Percentiles rank a stretch among this genome's conserved stretches.
Conservation (phyloP, 2,329 filamentous ascomycete genomes). For the Orbilia ellipsospora region DNA sequence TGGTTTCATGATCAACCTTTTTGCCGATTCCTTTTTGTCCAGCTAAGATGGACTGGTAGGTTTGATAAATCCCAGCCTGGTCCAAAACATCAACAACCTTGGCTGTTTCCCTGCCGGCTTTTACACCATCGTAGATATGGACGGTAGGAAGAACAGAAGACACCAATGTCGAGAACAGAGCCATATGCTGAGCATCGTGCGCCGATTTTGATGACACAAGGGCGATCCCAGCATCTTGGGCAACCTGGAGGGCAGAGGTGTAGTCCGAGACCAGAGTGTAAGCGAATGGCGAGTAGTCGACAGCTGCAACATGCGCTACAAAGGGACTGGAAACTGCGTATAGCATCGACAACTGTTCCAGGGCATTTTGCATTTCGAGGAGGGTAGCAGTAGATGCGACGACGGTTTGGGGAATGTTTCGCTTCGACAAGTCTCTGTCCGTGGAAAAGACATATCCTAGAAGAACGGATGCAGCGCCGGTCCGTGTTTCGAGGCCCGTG, state of each 20-base stretch:
- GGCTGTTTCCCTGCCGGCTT: slow-evolving; percentile 82
- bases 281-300: slow-evolving; percentile 78
- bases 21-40: slow-evolving; percentile 73
- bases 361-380: slow-evolving; percentile 79
- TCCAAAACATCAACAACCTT: slow-evolving; percentile 84
- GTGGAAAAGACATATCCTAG: slow-evolving; percentile 98
- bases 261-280: slow-evolving; percentile 88
- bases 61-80: slow-evolving; percentile 74
- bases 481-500: slow-evolving; percentile 83
- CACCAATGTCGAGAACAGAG: slow-evolving; percentile 84
- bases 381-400: slow-evolving; percentile 86
- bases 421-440: slow-evolving; percentile 92
- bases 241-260: slow-evolving; percentile 78
- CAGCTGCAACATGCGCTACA: slow-evolving; percentile 89
- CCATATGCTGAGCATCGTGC: slow-evolving; percentile 95
- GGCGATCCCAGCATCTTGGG: slow-evolving; percentile 89
- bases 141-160: slow-evolving; percentile 82
- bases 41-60: slow-evolving; percentile 75
- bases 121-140: slow-evolving; percentile 88
- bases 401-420: slow-evolving; percentile 89
- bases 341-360: slow-evolving; percentile 91
- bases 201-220: slow-evolving; percentile 86
- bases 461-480: slow-evolving; percentile 88
- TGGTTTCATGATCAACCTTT: slow-evolving; percentile 78
- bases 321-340: slow-evolving; percentile 94